These are phyloP conservation scores for Fusarium sp. DNA, from an alignment of 2,329 filamentous ascomycete genomes.

Conservation along the genomic window DNA sequence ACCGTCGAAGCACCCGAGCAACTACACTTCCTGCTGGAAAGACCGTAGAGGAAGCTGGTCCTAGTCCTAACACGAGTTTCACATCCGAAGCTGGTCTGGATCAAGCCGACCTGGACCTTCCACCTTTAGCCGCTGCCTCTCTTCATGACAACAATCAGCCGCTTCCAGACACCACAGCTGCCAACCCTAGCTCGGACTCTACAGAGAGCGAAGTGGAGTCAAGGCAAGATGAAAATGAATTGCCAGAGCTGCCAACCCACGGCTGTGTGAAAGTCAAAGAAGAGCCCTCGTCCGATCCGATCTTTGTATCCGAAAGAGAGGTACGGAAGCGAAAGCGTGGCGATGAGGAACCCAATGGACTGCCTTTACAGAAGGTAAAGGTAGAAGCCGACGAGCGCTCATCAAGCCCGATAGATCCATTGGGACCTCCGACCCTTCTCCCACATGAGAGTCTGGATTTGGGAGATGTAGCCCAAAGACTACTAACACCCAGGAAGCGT, in stretches of 20 bases:
- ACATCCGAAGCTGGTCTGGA: constrained; percentile 41
- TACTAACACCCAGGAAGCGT: constrained; percentile 53
- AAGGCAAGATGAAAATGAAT: constrained; percentile 34
- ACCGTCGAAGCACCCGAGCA: constrained; percentile 23
- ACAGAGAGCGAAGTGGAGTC: constrained; percentile 47
- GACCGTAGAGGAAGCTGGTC: constrained; percentile 14
- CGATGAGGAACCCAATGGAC: constrained; percentile 37
- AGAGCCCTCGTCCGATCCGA: constrained; percentile 67
- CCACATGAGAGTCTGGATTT: constrained; percentile 71
- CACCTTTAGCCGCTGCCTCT: constrained; percentile 42
- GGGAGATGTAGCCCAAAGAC: constrained; percentile 48
- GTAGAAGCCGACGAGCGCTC: constrained; percentile 49
- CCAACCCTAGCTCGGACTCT: constrained; percentile 43
- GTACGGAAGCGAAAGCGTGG: constrained; percentile 61
- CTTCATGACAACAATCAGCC: constrained; percentile 17
- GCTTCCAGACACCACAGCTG: background rate
- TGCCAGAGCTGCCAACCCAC: constrained; percentile 37
- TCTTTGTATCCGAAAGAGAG: constrained; percentile 62
- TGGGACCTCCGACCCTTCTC: constrained; percentile 43
- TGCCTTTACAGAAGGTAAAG: constrained; percentile 55
- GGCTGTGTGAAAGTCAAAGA: constrained; percentile 53
- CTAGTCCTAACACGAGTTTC: constrained; percentile 36
- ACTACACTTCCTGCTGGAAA: constrained; percentile 13
- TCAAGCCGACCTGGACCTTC: constrained; percentile 45
- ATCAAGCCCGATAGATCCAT: constrained; percentile 47